A percentile compares a stretch with the other conserved stretches of the same genome.
Evolutionary conservation across 2,329 filamentous ascomycete genomes (phyloP).

Genomic region (Aspergillus transmontanensis): DNA sequence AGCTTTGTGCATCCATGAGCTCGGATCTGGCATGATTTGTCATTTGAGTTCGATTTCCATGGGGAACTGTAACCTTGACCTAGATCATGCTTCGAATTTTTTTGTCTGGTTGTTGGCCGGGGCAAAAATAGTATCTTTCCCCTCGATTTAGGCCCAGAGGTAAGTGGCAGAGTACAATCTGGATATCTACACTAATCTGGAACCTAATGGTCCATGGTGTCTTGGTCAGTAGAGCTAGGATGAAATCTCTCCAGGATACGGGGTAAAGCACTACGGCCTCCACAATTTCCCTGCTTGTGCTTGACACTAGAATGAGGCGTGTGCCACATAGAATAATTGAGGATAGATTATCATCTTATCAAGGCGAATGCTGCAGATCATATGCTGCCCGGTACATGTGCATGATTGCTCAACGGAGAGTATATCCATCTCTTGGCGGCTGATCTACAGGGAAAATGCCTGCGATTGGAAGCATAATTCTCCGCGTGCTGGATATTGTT

Average conservation of each 20-base stretch:
- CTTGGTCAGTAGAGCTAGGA: background rate
- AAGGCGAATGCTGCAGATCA: background rate
- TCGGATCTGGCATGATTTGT: background rate
- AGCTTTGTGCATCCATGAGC: background rate
- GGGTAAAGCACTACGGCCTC: background rate
- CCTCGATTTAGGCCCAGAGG: background rate
- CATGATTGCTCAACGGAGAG: background rate
- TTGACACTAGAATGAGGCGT: background rate
- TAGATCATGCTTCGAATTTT: background rate
- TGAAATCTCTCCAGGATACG: background rate
- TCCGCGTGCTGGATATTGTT: background rate
- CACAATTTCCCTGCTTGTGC: background rate
- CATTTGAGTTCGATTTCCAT: background rate
- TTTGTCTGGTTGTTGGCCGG: background rate
- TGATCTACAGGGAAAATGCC: slow-evolving; percentile 1
- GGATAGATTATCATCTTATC: background rate
- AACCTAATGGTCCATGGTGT: background rate
- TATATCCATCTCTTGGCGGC: background rate
- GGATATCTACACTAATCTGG: background rate
- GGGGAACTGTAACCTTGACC: background rate
- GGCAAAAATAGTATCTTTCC: background rate
- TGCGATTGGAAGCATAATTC: slow-evolving; percentile 2
- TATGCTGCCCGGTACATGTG: background rate
- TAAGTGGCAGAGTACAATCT: background rate
- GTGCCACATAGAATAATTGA: background rate